Base-by-base conservation (phyloP, 805 yeast genomes). In the Nakazawaea wyomingensis region DNA sequence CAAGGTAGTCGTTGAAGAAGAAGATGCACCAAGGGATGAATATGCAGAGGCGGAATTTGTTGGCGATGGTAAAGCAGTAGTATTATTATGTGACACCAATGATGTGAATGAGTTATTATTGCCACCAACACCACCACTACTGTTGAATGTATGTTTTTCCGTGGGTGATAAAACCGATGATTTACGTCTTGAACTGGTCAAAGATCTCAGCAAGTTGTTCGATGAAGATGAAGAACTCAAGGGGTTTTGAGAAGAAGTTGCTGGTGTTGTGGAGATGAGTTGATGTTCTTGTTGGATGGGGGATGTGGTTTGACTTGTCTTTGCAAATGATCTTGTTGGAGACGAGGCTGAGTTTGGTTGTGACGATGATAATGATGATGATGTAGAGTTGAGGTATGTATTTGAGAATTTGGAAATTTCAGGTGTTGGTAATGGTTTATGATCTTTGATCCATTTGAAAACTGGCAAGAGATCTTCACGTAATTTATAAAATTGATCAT, bases 371-470 rank as follows among this genome's bases (percentile, higher is more conserved):
- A n/a, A n/a, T n/a, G n/a, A n/a, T n/a, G n/a, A n/a, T n/a, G n/a
- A n/a, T n/a, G n/a, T n/a, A n/a, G n/a, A 37, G 21, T 33, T 33
- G 26, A 32, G 17, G 17, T 37, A 26, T 31, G 47, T 6, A 43
- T 45, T 34, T 41, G 52, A 7, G 44, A 45, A 28, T 38, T 34
- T 18, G 44, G 50, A 31, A 57, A 74, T 57, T 1, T 76, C 72
- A 5, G 85, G 88, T 0, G 83, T 76, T 0, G 88, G 88, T 40
- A 82, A 65, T 4, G 87, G 88, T 52, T 78, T 73, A 49, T 75
- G 62, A 57, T 83, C 89, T 53, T 83, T 83, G 36, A 75, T 66
- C 38, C 75, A 65, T 44, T 82, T 71, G 43, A 80, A 69, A 6
- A 82, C 69, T 1, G 89, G 90, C 33, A 79, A 62, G 50, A 83